These are phyloP conservation scores for Cordyceps tenuipes DNA, from an alignment of 2,329 filamentous ascomycete species.

Conservation along the genomic window DNA sequence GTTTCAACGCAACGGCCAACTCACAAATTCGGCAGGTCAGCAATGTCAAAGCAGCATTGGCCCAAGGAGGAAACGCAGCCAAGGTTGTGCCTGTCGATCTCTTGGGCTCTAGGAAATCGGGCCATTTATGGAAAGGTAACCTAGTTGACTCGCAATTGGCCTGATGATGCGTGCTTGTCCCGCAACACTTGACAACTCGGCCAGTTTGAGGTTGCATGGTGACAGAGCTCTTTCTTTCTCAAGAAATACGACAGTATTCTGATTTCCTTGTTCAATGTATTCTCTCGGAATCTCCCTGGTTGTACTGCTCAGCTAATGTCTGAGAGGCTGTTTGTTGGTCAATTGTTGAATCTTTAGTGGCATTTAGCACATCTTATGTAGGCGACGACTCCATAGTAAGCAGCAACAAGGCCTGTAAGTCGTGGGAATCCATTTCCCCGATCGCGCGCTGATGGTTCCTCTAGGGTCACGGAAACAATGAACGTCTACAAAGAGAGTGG, in stretches of 20 bases:
- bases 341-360: no score
- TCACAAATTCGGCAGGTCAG: not conserved
- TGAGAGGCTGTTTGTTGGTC: no score
- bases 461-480: not conserved
- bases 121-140: not conserved
- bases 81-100: conserved; percentile 1
- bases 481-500: no score
- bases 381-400: conserved; percentile 1
- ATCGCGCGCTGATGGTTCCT: not conserved
- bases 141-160: no score
- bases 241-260: no score
- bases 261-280: no score
- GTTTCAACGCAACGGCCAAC: not conserved
- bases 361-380: no score
- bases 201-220: not conserved
- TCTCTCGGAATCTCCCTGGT: no score
- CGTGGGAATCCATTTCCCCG: conserved; percentile 2
- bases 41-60: not conserved
- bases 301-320: no score
- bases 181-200: not conserved
- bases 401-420: not conserved
- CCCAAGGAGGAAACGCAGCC: not conserved
- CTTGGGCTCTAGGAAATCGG: not conserved
- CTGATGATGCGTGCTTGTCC: not conserved
- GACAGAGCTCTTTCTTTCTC: no score